These are phyloP conservation scores for Candida tropicalis DNA, from an alignment of 1,139 yeast genomes.

Conservation along the genomic window DNA sequence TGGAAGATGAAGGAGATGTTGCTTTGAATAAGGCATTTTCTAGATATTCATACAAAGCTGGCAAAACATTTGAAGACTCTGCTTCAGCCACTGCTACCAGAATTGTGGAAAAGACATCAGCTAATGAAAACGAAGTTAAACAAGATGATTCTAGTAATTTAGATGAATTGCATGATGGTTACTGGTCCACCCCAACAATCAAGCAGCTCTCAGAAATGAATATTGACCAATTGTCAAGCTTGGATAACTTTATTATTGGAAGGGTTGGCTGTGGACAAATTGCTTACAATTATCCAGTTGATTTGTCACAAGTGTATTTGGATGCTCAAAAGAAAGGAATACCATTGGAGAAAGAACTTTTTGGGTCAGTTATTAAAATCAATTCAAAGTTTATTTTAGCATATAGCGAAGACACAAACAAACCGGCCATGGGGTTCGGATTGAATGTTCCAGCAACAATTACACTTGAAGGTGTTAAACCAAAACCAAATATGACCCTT, in stretches of 20 bases:
- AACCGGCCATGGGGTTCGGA: conserved; percentile 72
- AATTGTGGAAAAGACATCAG: background rate
- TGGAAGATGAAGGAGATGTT: conserved; percentile 20
- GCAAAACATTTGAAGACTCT: conserved; percentile 8
- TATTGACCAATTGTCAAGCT: conserved; percentile 52
- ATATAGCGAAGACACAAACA: conserved; percentile 56
- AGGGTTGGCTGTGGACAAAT: conserved; percentile 68
- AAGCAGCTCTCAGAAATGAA: conserved; percentile 52
- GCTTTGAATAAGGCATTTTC: conserved; percentile 11
- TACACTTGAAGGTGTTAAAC: conserved; percentile 68
- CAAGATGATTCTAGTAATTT: conserved; percentile 12
- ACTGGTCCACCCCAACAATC: conserved; percentile 81
- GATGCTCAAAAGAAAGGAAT: conserved; percentile 34
- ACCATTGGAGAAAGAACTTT: conserved; percentile 36
- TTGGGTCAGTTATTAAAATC: conserved; percentile 63
- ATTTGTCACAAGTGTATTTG: conserved; percentile 48
- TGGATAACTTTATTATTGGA: conserved; percentile 75
- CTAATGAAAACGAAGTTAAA: conserved; percentile 8
- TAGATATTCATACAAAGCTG: conserved; percentile 21
- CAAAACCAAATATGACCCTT: conserved; percentile 32
- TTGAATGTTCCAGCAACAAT: conserved; percentile 85
- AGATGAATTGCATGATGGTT: conserved; percentile 42
- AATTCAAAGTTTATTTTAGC: conserved; percentile 63
- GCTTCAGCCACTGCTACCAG: conserved; percentile 6
- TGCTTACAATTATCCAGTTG: conserved; percentile 72